Evolutionary conservation across 2,329 filamentous ascomycete species (phyloP), one percentile per base, ranked within the genome.

Genomic region (Colletotrichum sp.): DNA sequence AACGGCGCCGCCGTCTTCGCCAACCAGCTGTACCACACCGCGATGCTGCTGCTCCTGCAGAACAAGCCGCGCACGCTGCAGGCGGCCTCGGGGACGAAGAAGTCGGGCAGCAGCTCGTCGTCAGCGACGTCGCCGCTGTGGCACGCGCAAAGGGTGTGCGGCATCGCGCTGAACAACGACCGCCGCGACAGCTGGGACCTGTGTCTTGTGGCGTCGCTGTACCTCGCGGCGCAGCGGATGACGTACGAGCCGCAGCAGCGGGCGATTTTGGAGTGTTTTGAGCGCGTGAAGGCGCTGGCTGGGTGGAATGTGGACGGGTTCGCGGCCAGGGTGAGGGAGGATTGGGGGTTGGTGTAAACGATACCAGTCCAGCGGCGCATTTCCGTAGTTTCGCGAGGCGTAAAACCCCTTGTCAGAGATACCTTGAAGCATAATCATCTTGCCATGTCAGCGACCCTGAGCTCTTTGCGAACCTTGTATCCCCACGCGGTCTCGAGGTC

Each of bases 21-120:
- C 4, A 92, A 91, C 76, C 89, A 91, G 78, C 82, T 91, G 4
- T 91, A 90, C 78, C 90, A 92, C 77, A 89, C 89, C 1, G 88
- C 89, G 3, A 89, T 89, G 83, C 80, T 91, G 9, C 80, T 91
- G 0, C 81, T 92, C 71, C 84, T 92, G 21, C 88, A 88, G 72
- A 86, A 88, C 78, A 88, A 87, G 75, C 90, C 90, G 21, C 85
- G 87, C 6, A 88, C 86, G 4, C 80, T 86, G 6, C 81, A 80
- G 9, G 79, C 44, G 0, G 44, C 82, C 2, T 79, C 81, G 15
- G 80, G 81, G 26, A 80, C 82, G 9, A 80, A 75, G 78, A 85
- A 78, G 64, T 82, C 71, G 72, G 69, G 57, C 16, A 0, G 57
- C 16, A 30, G 57, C 28, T 60, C 55, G 24, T 59, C 78, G 65